Conservation (phyloP, 768 basidiomycete genomes). For the Boletus sensibilis region DNA sequence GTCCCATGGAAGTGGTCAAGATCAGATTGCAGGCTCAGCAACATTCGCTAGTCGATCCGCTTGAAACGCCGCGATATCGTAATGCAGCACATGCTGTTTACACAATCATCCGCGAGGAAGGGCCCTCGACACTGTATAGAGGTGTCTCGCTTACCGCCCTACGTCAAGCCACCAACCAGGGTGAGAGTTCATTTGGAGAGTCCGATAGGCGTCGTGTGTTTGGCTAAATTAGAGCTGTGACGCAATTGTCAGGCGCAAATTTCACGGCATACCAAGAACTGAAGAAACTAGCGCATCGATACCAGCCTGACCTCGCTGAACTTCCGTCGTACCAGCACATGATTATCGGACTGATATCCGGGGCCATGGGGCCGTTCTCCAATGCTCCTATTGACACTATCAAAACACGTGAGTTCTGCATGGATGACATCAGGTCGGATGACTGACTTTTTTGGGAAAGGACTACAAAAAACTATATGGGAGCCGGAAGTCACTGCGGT, state of each 20-base stretch:
- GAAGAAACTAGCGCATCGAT: conserved; percentile 74
- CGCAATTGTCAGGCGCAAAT: conserved; percentile 69
- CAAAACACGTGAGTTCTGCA: conserved; percentile 74
- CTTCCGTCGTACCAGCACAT: conserved; percentile 96
- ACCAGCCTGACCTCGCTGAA: conserved; percentile 76
- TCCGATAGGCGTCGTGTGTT: not conserved
- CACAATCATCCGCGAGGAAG: conserved; percentile 92
- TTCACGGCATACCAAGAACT: conserved; percentile 98
- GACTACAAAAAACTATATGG: conserved; percentile 82
- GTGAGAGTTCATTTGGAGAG: conserved; percentile 35
- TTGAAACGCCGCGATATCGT: conserved; percentile 90
- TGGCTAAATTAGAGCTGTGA: not conserved
- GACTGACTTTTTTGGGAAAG: conserved; percentile 35
- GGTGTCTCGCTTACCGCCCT: conserved; percentile 93
- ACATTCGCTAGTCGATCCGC: conserved; percentile 93
- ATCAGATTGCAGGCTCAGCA: conserved; percentile 97
- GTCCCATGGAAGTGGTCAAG: conserved; percentile 99
- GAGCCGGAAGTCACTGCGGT: conserved; percentile 73
- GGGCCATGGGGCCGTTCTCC: conserved; percentile 97
- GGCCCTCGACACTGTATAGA: conserved; percentile 78
- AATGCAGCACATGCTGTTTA: conserved; percentile 97
- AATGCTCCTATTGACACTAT: conserved; percentile 96
- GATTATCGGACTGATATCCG: conserved; percentile 91
- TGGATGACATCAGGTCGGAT: not conserved
- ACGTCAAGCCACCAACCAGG: conserved; percentile 97